Base-by-base conservation (phyloP, 495 filamentous ascomycete species). In the Aspergillus saccharolyticus region DNA sequence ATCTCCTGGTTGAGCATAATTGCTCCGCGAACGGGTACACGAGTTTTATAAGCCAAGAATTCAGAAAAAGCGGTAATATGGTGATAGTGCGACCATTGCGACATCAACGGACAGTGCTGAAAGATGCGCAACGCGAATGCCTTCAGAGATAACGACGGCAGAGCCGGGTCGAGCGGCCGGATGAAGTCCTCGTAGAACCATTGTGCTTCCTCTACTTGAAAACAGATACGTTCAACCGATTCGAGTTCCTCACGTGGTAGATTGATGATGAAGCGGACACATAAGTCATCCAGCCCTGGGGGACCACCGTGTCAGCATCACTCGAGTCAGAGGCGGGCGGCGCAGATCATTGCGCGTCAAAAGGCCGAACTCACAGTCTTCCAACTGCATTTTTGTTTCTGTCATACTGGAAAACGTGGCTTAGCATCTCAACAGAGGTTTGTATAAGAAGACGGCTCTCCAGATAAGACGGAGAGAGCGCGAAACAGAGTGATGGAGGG, bases 141-240 rank as follows among this genome's bases (percentile, higher is more conserved):
- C 47, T 88, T 85, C 10, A 97, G 81, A 39, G 85, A 85, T 71
- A 97, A 84, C 1, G 88, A 90, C 7, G 95, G 95, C 3, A 97
- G 76, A 30, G 79, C 78, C 9, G 91, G 90, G 66, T 96, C 90
- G 53, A 92, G 76, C 28, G 91, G 91, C 39, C 95, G 89, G 71
- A 98, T 89, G 67, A 97, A 98, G 73, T 98, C 94, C 74, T 97
- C 95, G 84, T 97, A 98, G 72, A 91, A 97, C 94, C 94, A 98
- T 88, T 98, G 94, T 66, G 94, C 94, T 67, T 97, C 95, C 73
- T 98, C 94, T 54, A 98, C 87, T 75, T 97, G 92, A 71, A 98
- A 98, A 72, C 91, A 96, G 67, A 97, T 91, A 60, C 94, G 89
- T 66, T 92, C 90, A 19, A 96, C 89, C 0, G 87, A 90, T 58